phyloP scores from a whole-genome alignment of 169 alveolate genomes.

The Cryptosporidium viatorum region DNA sequence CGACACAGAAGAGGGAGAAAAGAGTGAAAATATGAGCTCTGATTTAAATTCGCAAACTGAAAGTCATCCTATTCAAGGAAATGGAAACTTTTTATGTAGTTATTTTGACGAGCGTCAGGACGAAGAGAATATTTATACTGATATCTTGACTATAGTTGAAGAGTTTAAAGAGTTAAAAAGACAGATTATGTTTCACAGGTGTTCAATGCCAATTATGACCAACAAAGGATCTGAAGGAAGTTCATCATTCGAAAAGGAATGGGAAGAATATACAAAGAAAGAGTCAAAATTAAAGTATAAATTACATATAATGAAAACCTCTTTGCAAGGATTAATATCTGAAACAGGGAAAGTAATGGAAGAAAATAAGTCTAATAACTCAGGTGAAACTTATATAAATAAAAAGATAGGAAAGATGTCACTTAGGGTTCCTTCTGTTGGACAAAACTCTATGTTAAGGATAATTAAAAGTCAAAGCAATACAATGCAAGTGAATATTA shows the following conservation, averaged over 20 bases:
- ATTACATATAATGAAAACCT: conserved; percentile 12
- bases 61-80: background rate
- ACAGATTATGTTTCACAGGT: conserved; percentile 43
- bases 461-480: background rate
- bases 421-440: conserved; percentile 16
- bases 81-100: background rate
- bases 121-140: background rate
- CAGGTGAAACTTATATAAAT: background rate
- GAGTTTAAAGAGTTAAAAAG: conserved; percentile 45
- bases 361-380: background rate
- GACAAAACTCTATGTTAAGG: background rate
- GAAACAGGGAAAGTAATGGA: background rate
- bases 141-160: background rate
- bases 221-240: background rate
- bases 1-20: background rate
- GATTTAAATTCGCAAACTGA: background rate
- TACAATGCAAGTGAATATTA: conserved; percentile 3
- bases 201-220: conserved; percentile 49
- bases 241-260: conserved; percentile 22
- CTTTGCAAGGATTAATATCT: conserved; percentile 8
- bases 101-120: background rate
- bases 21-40: background rate
- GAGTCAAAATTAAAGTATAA: conserved; percentile 28
- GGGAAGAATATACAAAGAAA: conserved; percentile 27
- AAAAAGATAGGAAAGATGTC: conserved; percentile 19